Percentiles rank a stretch among this genome's conserved stretches.
phyloP scores from a whole-genome alignment of 768 basidiomycete species.

The Collybiopsis confluens region DNA sequence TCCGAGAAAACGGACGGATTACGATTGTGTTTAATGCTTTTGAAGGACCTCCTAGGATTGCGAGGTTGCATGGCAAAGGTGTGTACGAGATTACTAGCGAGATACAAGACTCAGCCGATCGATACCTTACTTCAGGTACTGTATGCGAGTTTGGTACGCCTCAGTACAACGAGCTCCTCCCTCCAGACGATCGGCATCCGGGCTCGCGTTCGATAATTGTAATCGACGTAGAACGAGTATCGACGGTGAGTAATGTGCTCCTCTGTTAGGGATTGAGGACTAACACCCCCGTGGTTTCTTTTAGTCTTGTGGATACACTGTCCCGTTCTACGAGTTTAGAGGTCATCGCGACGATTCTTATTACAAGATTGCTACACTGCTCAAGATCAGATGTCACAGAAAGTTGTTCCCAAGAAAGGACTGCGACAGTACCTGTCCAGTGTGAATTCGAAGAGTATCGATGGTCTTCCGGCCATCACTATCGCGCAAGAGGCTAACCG shows the following conservation, averaged over 20 bases:
- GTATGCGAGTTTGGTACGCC: constrained; percentile 60
- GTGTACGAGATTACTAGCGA: background rate
- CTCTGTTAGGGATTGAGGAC: no score
- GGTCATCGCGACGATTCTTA: constrained; percentile 51
- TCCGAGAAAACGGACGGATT: constrained; percentile 59
- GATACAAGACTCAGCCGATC: background rate
- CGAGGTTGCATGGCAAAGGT: constrained; percentile 59
- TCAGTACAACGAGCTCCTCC: constrained; percentile 52
- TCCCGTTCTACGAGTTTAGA: constrained; percentile 57
- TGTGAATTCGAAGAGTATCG: constrained; percentile 48
- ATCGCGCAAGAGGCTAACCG: constrained; percentile 19
- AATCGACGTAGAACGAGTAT: constrained; percentile 56
- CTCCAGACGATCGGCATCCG: constrained; percentile 38
- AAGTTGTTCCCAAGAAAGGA: constrained; percentile 31
- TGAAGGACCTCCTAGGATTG: constrained; percentile 54
- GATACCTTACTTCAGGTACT: constrained; percentile 34
- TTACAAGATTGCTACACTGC: constrained; percentile 31
- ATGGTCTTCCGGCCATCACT: constrained; percentile 50
- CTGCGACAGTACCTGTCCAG: constrained; percentile 53
- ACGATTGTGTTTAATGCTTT: constrained; percentile 63
- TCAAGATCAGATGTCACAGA: background rate
- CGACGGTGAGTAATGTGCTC: constrained; percentile 28
- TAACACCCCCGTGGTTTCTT: no score
- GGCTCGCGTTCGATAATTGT: constrained; percentile 61
- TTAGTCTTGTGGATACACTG: constrained; percentile 64